Evolutionary conservation across 2,329 filamentous ascomycete genomes (phyloP), one percentile per base, ranked within the genome.

Genomic region (Botrytis cinerea): DNA sequence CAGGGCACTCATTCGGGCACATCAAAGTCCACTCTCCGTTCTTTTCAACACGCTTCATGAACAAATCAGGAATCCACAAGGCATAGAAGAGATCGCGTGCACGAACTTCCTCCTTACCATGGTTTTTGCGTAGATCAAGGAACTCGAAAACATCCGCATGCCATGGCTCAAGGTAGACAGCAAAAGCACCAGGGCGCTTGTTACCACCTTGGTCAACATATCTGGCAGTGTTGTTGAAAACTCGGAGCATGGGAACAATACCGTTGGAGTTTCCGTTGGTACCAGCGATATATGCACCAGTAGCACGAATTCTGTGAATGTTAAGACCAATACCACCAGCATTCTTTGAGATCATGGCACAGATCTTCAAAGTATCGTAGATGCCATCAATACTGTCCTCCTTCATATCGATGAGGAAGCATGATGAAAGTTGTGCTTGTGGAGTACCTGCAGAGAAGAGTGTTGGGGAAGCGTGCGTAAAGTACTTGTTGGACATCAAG

Each of bases 311-410:
- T 80, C 95, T 92, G 86, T 99, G 96, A 70, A 95, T 91, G 81
- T 99, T 98, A 77, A 99, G 88, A 80, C 96, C 96, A 82, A 99
- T 98, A 83, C 96, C 96, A 83, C 96, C 96, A 79, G 96, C 96
- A 85, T 96, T 98, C 90, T 99, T 99, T 81, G 96, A 99, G 84
- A 99, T 99, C 94, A 99, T 95, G 78, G 96, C 96, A 85, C 96
- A 99, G 1, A 94, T 98, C 90, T 99, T 99, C 79, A 99, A 89
- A 28, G 96, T 99, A 82, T 99, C 96, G 81, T 99, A 99, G 82
- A 99, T 99, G 79, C 96, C 96, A 78, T 99, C 96, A 81, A 99
- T 99, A 84, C 95, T 98, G 85, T 99, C 96, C 70, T 97, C 95
- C 87, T 98, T 99, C 92, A 99, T 98, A 84, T 98, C 96, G 78